Base-by-base conservation (phyloP, 805 yeast genomes). In the Myxozyma neotropica region DNA sequence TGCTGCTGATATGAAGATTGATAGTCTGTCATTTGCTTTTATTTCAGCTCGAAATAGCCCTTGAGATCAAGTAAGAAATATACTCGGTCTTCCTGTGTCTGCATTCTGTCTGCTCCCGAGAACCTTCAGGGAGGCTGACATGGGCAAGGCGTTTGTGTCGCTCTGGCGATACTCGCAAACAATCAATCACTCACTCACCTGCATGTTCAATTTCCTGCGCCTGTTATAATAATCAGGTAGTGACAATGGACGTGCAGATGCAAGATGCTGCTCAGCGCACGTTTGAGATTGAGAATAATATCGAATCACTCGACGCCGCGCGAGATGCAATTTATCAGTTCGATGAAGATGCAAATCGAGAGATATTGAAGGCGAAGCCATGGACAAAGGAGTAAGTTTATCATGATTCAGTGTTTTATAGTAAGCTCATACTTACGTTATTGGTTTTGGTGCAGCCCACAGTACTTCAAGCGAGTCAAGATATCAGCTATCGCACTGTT, bases 401-500 rank as follows among this genome's bases (percentile, higher is more conserved):
- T 13, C 12, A 33, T n/a, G 5, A 31, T 12, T 19, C 17, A 39
- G 23, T 29, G 69, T 19, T 64, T 65, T 24, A 1, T 23, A 17
- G 33, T n/a, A n/a, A n/a, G n/a, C n/a, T n/a, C n/a, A n/a, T n/a
- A n/a, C n/a, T n/a, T n/a, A n/a, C n/a, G n/a, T n/a, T n/a, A n/a
- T n/a, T n/a, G n/a, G n/a, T n/a, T n/a, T n/a, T n/a, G n/a, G n/a
- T n/a, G n/a, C 12, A 81, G 86, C 66, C 80, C 84, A 0, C 78
- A 81, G 47, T 87, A 83, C 68, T 88, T 88, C 71, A 79, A 78
- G 50, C 80, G 80, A 10, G 86, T 81, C 5, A 80, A 82, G 61
- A 79, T 91, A 0, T 87, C 96, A 1, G 78, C 89, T 0, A 71
- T 88, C 31, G 95, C 96, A 0, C 71, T 88, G 45, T 72, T 82